These are phyloP conservation scores for Cladosporium austrohemisphaericum DNA, from an alignment of 2,329 filamentous ascomycete species.

Conservation along the genomic window DNA sequence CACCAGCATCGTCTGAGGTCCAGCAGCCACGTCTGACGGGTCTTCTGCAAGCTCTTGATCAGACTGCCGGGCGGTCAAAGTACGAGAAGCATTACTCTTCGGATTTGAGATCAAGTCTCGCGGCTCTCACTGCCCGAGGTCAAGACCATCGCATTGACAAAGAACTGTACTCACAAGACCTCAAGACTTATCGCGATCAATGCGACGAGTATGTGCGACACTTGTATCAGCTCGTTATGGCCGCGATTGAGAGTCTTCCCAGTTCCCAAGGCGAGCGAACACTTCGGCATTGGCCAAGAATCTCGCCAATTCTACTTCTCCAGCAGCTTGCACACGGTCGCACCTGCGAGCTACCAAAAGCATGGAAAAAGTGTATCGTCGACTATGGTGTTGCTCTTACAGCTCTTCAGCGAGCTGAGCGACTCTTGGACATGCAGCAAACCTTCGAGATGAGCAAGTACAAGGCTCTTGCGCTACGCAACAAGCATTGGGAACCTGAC, in stretches of 20 bases:
- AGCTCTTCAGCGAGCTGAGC: slow-evolving; percentile 42
- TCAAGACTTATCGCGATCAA: not conserved
- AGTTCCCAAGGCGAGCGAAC: not conserved
- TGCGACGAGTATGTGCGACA: not conserved
- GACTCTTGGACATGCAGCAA: slow-evolving; percentile 42
- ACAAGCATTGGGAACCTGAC: not conserved
- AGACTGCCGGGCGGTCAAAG: too few relatives aligned
- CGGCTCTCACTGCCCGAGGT: too few relatives aligned
- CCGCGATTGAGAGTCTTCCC: not conserved
- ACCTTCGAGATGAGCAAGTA: slow-evolving; percentile 14
- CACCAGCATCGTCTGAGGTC: too few relatives aligned
- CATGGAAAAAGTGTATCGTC: slow-evolving; percentile 42
- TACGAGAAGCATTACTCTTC: slow-evolving; percentile 11
- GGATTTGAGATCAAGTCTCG: not conserved
- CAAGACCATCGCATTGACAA: too few relatives aligned
- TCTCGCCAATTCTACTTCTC: slow-evolving; percentile 44
- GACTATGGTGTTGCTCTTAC: slow-evolving; percentile 45
- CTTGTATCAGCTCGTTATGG: not conserved
- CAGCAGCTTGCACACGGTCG: slow-evolving; percentile 45
- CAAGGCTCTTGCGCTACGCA: not conserved
- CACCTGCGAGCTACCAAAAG: slow-evolving; percentile 28
- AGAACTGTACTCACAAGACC: not conserved
- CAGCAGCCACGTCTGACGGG: too few relatives aligned
- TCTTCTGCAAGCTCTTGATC: too few relatives aligned
- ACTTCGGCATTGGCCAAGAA: slow-evolving; percentile 45